phyloP scores from a whole-genome alignment of 106 monocot genomes.

The Dendrobium officinale region DNA sequence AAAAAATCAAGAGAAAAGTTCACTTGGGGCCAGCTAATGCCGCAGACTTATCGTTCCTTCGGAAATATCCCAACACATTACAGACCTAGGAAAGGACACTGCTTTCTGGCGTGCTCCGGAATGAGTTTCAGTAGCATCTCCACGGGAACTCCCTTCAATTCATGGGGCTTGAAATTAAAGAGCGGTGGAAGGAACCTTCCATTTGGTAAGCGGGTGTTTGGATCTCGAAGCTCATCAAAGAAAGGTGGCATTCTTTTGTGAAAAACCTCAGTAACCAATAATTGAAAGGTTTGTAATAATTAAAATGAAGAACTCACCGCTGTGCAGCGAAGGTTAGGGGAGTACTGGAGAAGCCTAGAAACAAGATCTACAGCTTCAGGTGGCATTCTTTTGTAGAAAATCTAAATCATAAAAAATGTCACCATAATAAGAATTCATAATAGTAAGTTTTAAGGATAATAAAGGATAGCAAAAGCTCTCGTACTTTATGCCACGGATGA shows the following conservation, averaged over 20 bases:
- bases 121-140: slow-evolving; percentile 42
- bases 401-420: slow-evolving; percentile 13
- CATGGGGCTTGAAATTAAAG: slow-evolving; percentile 59
- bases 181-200: slow-evolving; percentile 54
- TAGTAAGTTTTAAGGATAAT: too few relatives aligned
- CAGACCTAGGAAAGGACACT: slow-evolving; percentile 46
- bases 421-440: background rate
- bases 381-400: slow-evolving; percentile 60
- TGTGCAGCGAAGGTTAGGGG: slow-evolving; percentile 59
- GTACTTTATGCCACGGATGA: slow-evolving; percentile 74
- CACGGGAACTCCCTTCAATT: slow-evolving; percentile 42
- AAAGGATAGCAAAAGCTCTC: background rate
- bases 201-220: slow-evolving; percentile 48
- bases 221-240: slow-evolving; percentile 53
- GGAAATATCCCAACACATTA: slow-evolving; percentile 7
- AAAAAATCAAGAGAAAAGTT: background rate
- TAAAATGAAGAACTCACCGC: slow-evolving; percentile 31
- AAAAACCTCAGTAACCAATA: background rate
- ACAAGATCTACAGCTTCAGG: slow-evolving; percentile 68
- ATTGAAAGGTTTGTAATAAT: background rate
- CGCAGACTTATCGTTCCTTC: too few relatives aligned
- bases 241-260: slow-evolving; percentile 23
- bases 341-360: slow-evolving; percentile 67
- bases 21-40: background rate
- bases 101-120: slow-evolving; percentile 64